phyloP scores from a whole-genome alignment of 1,139 yeast species.

The Scheffersomyces insectosa region DNA sequence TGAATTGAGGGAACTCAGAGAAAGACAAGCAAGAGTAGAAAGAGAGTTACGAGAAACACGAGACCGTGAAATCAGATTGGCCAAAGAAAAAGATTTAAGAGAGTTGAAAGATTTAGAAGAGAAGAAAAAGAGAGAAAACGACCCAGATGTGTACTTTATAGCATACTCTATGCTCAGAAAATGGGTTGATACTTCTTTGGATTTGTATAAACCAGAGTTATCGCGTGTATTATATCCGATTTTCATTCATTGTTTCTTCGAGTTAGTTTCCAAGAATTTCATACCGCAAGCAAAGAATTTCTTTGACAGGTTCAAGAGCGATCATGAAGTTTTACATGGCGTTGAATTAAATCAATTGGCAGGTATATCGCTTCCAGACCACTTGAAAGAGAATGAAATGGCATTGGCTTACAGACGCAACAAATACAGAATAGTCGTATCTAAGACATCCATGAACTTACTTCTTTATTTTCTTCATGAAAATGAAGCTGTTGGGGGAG shows the following conservation, averaged over 20 bases:
- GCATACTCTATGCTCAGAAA: slow-evolving; percentile 79
- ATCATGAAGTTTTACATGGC: slow-evolving; percentile 76
- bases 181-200: slow-evolving; percentile 92
- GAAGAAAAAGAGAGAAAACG: slow-evolving; percentile 43
- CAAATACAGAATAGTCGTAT: slow-evolving; percentile 73
- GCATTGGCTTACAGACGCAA: slow-evolving; percentile 74
- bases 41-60: slow-evolving; percentile 40
- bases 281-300: slow-evolving; percentile 67
- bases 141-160: slow-evolving; percentile 70
- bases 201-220: slow-evolving; percentile 87
- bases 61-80: slow-evolving; percentile 41
- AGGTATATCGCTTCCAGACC: slow-evolving; percentile 77
- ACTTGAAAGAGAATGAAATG: slow-evolving; percentile 76
- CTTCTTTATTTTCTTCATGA: slow-evolving; percentile 86
- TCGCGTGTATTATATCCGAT: slow-evolving; percentile 83
- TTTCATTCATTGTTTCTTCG: slow-evolving; percentile 84
- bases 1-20: slow-evolving; percentile 45
- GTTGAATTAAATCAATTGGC: slow-evolving; percentile 71
- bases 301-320: slow-evolving; percentile 71
- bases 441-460: slow-evolving; percentile 83
- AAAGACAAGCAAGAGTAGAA: slow-evolving; percentile 35
- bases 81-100: slow-evolving; percentile 44
- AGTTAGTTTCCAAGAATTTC: slow-evolving; percentile 65
- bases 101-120: slow-evolving; percentile 43
- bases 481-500: slow-evolving; percentile 91